Percentiles rank a stretch among this genome's conserved stretches.
These are phyloP conservation scores for Plasmodium billcollinsi DNA, from an alignment of 169 alveolate species.

Conservation along the genomic window DNA sequence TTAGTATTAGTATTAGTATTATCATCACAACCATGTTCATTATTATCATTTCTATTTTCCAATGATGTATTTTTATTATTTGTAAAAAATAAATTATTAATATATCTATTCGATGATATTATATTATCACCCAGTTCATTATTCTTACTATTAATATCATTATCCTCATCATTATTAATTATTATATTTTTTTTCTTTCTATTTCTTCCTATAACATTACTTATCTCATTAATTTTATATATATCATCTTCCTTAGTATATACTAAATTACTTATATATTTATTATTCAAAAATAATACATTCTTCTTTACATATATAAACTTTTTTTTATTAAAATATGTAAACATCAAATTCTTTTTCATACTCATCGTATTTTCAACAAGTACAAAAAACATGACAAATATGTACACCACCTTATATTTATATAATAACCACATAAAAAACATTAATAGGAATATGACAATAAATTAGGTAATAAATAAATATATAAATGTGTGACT, in stretches of 20 bases:
- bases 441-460: no score
- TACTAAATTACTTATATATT: slow-evolving; percentile 22
- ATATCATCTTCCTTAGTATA: slow-evolving; percentile 77
- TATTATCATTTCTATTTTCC: not conserved
- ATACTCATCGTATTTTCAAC: slow-evolving; percentile 42
- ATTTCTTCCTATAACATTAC: not conserved
- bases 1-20: not conserved
- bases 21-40: not conserved
- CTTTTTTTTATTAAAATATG: slow-evolving; percentile 6
- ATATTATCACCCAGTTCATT: not conserved
- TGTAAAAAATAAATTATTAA: not conserved
- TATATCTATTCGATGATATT: not conserved
- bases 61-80: no score
- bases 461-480: no score
- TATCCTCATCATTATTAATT: not conserved
- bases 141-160: slow-evolving; percentile 18
- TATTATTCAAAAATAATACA: slow-evolving; percentile 7
- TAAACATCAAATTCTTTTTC: slow-evolving; percentile 27
- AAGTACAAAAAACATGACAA: no score
- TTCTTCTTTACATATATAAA: slow-evolving; percentile 13
- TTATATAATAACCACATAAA: no score
- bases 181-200: not conserved
- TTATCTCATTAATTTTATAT: slow-evolving; percentile 36
- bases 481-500: no score
- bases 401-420: no score